Percentiles rank a stretch among this genome's conserved stretches.
Evolutionary conservation across 2,329 filamentous ascomycete species (phyloP).

Genomic region (Fusarium secorum): DNA sequence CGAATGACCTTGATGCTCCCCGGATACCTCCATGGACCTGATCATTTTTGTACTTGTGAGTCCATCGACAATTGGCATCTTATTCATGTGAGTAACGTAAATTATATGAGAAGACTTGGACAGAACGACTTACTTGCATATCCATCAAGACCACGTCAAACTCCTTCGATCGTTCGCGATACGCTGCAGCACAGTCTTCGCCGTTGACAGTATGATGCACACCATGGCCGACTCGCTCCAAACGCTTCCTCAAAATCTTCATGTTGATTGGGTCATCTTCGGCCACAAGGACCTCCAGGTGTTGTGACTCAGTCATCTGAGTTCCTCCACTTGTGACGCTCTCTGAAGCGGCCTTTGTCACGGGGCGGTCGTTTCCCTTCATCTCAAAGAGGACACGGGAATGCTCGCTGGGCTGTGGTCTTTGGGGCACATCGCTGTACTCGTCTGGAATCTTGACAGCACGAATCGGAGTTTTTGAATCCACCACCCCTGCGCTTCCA

Average conservation of each 20-base stretch:
- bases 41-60: constrained; percentile 85
- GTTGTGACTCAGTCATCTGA: constrained; percentile 24
- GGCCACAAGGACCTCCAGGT: constrained; percentile 75
- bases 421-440: constrained; percentile 46
- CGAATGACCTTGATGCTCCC: constrained; percentile 61
- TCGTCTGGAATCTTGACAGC: constrained; percentile 61
- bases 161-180: constrained; percentile 65
- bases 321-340: constrained; percentile 38
- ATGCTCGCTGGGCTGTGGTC: constrained; percentile 42
- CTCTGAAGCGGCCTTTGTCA: constrained; percentile 25
- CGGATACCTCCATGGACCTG: constrained; percentile 70
- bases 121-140: constrained; percentile 74
- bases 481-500: constrained; percentile 52
- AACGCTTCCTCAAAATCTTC: constrained; percentile 78
- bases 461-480: constrained; percentile 55
- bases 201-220: constrained; percentile 81
- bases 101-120: not conserved
- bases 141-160: constrained; percentile 92
- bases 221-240: constrained; percentile 78
- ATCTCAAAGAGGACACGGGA: constrained; percentile 54
- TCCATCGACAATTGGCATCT: constrained; percentile 95
- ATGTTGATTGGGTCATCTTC: constrained; percentile 92
- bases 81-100: not conserved
- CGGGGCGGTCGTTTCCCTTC: constrained; percentile 21
- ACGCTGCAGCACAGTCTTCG: constrained; percentile 79